These are phyloP conservation scores for Yueomyces sinensis DNA, from an alignment of 805 yeast species.

Conservation along the genomic window DNA sequence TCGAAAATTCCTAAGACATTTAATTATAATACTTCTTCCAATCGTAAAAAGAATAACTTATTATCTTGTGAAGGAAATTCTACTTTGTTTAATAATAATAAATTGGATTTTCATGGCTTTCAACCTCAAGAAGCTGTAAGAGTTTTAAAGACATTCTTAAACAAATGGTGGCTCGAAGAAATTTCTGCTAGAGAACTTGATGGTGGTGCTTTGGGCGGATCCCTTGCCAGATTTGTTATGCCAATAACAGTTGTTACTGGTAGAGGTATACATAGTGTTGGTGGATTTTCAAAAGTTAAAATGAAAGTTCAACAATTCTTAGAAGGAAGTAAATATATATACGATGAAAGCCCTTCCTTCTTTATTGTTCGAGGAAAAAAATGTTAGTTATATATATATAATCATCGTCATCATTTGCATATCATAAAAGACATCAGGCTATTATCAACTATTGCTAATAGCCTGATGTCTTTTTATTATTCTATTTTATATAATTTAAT, in stretches of 20 bases:
- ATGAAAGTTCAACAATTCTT: slow-evolving; percentile 31
- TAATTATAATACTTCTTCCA: too few species aligned
- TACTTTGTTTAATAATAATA: slow-evolving; percentile 9
- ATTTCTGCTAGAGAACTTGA: slow-evolving; percentile 27
- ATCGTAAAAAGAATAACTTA: too few species aligned
- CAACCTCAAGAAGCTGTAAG: slow-evolving; percentile 34
- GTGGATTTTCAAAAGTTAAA: slow-evolving; percentile 40
- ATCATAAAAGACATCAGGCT: too few species aligned
- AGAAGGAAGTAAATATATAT: slow-evolving; percentile 26
- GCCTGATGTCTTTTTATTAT: too few species aligned
- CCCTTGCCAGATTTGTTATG: slow-evolving; percentile 28
- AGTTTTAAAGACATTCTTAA: slow-evolving; percentile 25
- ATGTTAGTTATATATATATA: background rate
- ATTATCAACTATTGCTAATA: too few species aligned
- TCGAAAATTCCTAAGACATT: too few species aligned
- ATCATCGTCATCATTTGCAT: too few species aligned
- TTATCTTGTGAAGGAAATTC: too few species aligned
- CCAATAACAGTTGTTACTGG: slow-evolving; percentile 48
- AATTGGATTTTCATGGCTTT: slow-evolving; percentile 46
- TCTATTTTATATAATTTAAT: too few species aligned
- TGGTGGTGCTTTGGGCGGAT: slow-evolving; percentile 26
- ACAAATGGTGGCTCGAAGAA: slow-evolving; percentile 56
- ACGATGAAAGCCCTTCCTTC: slow-evolving; percentile 32
- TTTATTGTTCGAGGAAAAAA: slow-evolving; percentile 32
- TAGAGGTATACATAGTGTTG: slow-evolving; percentile 53